These are phyloP conservation scores for Rosa lucieae DNA, from an alignment of 306 rosid genomes.

Conservation along the genomic window DNA sequence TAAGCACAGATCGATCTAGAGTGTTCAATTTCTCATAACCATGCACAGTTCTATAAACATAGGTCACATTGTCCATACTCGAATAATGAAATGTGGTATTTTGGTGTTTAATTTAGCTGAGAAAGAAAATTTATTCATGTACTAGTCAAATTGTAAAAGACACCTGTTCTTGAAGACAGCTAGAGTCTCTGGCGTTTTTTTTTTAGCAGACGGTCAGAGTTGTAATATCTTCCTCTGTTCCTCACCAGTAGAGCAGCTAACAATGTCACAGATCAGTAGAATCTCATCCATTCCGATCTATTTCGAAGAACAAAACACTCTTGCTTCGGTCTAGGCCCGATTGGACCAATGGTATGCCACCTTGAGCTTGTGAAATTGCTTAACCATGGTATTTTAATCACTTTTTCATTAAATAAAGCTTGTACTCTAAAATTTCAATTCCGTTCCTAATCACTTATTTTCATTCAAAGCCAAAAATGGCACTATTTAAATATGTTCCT, in stretches of 20 bases:
- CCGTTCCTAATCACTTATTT: slow-evolving; percentile 29
- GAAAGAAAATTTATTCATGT: background rate
- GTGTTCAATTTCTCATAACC: background rate
- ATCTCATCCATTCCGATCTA: background rate
- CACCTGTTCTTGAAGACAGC: slow-evolving; percentile 12
- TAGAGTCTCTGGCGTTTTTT: background rate
- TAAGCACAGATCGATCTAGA: background rate
- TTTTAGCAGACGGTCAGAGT: background rate
- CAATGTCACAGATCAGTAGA: slow-evolving; percentile 7
- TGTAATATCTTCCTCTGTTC: background rate
- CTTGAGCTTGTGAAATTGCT: background rate
- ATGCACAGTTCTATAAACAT: background rate
- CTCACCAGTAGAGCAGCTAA: background rate
- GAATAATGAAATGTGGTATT: background rate
- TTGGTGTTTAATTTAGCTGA: background rate
- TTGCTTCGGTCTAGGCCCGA: background rate
- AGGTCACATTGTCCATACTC: background rate
- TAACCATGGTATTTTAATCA: background rate
- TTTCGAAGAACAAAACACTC: background rate
- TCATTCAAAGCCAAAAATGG: slow-evolving; percentile 9
- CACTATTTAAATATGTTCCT: background rate
- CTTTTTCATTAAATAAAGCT: background rate
- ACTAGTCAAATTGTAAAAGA: background rate
- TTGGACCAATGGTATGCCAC: slow-evolving; percentile 5
- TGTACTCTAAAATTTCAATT: slow-evolving; percentile 18